Evolutionary conservation across 192 early-diverging fungal species (phyloP), one percentile per base, ranked within the genome.

Genomic region (Umbelopsis sp.): DNA sequence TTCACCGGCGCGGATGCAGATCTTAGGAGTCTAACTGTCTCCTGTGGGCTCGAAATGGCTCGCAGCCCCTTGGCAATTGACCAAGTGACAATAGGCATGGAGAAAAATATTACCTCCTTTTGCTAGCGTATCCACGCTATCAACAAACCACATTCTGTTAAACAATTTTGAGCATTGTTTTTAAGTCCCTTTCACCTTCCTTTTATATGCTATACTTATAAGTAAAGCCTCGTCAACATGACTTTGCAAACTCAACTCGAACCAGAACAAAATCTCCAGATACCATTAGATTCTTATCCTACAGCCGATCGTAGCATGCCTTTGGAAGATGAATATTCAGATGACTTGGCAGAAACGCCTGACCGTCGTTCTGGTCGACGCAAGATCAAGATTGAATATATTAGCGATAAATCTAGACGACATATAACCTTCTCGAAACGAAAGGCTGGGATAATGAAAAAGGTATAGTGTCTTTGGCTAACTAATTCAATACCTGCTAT

Each of bases 401-500:
- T 97, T 47, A 90, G 92, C 50, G 95, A 96, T 77, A 95, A 95
- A 81, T 89, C 88, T 65, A 83, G 94, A 73, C 86, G 95, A 48
- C 94, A 95, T 71, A 95, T 96, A 70, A 96, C 96, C 8, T 96
- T 97, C 74, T 90, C 88, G 74, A 97, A 97, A 77, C 84, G 96
- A 68, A 96, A 95, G 74, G 91, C 94, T 16, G 96, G 96, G 46
- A 95, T 97, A 68, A 95, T 97, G 96, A 97, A 97, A 81, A 97
- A 97, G 90, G 88, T 90, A 78, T 30, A 18, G 6, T 15, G 12
- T 10, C 53, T 61, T 30, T 35, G 10, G 10, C 5, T 9, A 41
- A 41, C 6, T 1, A 6, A 41, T 41, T 1, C 37, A 6, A 4
- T 10, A 0, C 37, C 37, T 41, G 9, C 22, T 22, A 27, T 55